Conservation (phyloP, 2,329 filamentous ascomycete species). For the Alternaria triticina region DNA sequence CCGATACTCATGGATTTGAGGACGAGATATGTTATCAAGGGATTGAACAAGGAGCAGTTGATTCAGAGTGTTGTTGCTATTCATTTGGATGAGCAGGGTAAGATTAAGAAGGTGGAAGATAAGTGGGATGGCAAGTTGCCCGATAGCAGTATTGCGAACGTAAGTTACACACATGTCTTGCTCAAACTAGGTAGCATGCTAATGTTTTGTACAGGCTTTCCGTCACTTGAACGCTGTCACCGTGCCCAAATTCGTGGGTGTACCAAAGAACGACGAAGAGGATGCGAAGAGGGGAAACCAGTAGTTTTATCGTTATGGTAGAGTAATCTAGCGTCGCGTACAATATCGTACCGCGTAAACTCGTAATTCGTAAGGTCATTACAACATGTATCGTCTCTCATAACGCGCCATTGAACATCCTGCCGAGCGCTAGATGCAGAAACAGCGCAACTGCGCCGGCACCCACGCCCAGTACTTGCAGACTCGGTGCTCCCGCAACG, state of each 20-base stretch:
- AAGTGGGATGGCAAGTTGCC: slow-evolving; percentile 62
- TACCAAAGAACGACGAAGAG: slow-evolving; percentile 61
- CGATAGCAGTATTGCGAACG: slow-evolving; percentile 58
- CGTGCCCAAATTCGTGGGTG: slow-evolving; percentile 59
- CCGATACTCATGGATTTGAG: slow-evolving; percentile 64
- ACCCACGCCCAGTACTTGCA: slow-evolving; percentile 26
- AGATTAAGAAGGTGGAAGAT: slow-evolving; percentile 61
- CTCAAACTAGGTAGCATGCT: slow-evolving; percentile 23
- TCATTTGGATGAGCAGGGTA: slow-evolving; percentile 50
- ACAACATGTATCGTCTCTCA: slow-evolving; percentile 9
- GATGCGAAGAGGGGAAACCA: slow-evolving; percentile 57
- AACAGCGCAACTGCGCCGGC: slow-evolving; percentile 21
- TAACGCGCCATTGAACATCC: slow-evolving; percentile 34
- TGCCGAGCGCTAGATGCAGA: slow-evolving; percentile 33
- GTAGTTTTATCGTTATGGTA: slow-evolving; percentile 6
- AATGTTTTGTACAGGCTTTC: slow-evolving; percentile 53
- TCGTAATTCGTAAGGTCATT: slow-evolving; percentile 33
- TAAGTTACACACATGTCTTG: slow-evolving; percentile 47
- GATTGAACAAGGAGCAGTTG: slow-evolving; percentile 58
- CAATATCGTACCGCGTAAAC: slow-evolving; percentile 16
- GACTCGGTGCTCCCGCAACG: slow-evolving; percentile 31
- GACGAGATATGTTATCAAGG: slow-evolving; percentile 62
- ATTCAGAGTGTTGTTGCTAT: slow-evolving; percentile 59
- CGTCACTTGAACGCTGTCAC: slow-evolving; percentile 59
- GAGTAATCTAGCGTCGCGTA: slow-evolving; percentile 9